Percentiles rank a stretch among this genome's conserved stretches.
phyloP scores from a whole-genome alignment of 495 filamentous ascomycete species.

The Neurospora tetraspora region DNA sequence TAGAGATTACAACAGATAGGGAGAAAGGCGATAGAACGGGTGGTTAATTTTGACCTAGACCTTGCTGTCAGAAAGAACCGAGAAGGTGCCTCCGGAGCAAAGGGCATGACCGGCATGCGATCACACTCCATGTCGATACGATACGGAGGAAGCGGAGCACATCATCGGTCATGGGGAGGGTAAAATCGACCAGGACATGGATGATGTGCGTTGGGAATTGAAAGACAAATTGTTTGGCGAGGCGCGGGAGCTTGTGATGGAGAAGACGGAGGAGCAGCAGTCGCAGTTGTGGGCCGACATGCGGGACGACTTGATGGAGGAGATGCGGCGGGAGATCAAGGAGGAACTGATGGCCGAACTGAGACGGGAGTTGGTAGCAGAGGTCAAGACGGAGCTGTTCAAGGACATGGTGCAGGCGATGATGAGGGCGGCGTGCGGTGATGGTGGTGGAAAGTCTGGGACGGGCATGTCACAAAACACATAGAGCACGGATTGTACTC shows the following conservation, averaged over 20 bases:
- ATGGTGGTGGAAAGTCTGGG: too few species aligned
- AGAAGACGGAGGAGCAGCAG: conserved; percentile 3
- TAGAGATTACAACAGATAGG: neutral
- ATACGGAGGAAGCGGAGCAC: neutral
- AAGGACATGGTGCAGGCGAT: conserved; percentile 6
- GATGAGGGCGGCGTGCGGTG: conserved; percentile 1
- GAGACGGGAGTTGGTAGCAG: neutral
- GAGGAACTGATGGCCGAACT: neutral
- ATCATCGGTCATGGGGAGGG: conserved; percentile 1
- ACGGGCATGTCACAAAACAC: too few species aligned
- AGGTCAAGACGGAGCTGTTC: conserved; percentile 2
- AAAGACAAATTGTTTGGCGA: conserved; percentile 1
- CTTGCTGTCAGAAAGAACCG: too few species aligned
- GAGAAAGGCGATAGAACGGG: neutral
- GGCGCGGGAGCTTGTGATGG: neutral
- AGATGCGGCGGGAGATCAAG: neutral
- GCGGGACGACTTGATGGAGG: neutral
- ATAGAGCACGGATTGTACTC: too few species aligned
- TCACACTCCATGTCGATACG: conserved; percentile 1
- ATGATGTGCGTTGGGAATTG: neutral
- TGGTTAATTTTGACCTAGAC: neutral
- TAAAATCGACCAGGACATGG: conserved; percentile 1
- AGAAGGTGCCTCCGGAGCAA: too few species aligned
- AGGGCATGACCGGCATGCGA: neutral
- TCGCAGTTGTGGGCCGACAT: neutral